phyloP scores from a whole-genome alignment of 23 red algal genomes.

The Agarophyton chilense region DNA sequence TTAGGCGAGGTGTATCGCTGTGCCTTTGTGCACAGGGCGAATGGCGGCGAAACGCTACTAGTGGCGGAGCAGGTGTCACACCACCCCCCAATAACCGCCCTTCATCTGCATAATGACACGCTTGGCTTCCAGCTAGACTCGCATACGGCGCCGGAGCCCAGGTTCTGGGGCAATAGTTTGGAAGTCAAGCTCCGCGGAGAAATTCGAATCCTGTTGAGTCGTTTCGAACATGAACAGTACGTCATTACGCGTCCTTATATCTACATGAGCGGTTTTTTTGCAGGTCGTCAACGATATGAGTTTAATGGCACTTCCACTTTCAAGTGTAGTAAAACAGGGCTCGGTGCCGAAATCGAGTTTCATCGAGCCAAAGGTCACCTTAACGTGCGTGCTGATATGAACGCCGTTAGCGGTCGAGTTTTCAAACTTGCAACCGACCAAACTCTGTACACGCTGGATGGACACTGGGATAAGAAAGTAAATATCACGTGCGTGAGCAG shows the following conservation, averaged over 20 bases:
- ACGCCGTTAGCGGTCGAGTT: conserved; percentile 86
- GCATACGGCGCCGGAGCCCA: conserved; percentile 78
- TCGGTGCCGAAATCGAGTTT: conserved; percentile 87
- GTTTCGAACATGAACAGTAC: conserved; percentile 85
- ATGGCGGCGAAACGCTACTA: conserved; percentile 57
- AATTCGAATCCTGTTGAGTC: conserved; percentile 64
- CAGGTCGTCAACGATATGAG: conserved; percentile 84
- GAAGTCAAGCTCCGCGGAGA: conserved; percentile 83
- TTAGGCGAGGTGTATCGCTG: conserved; percentile 92
- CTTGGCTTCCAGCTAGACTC: conserved; percentile 89
- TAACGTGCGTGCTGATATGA: conserved; percentile 55
- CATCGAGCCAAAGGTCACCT: conserved; percentile 60
- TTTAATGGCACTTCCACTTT: conserved; percentile 78
- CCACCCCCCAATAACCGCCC: conserved; percentile 94
- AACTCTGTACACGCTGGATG: conserved; percentile 73
- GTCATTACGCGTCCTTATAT: conserved; percentile 82
- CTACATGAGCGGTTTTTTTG: conserved; percentile 81
- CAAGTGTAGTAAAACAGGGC: conserved; percentile 60
- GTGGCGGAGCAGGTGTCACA: conserved; percentile 97
- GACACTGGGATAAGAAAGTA: conserved; percentile 89
- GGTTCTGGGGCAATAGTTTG: conserved; percentile 92
- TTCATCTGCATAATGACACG: conserved; percentile 86
- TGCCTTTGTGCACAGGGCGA: conserved; percentile 78
- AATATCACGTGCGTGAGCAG: conserved; percentile 63
- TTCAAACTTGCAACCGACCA: conserved; percentile 42